These are phyloP conservation scores for Volvariella surrecta DNA, from an alignment of 1,284 basidiomycete genomes.

Conservation along the genomic window DNA sequence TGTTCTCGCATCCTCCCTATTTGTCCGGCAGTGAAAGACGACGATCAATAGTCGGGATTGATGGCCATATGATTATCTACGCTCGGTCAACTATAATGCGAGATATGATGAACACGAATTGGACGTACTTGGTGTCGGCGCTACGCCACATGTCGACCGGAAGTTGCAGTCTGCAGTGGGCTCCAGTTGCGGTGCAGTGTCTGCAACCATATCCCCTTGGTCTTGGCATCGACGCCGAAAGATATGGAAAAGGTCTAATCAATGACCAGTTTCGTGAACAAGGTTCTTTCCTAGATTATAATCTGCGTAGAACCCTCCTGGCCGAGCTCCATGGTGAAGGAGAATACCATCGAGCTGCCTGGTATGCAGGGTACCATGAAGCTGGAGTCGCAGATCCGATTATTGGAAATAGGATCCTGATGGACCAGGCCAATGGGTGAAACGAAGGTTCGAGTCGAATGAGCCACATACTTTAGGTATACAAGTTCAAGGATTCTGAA, in stretches of 20 bases:
- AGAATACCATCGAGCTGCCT: conserved; percentile 12
- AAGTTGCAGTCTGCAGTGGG: conserved; percentile 22
- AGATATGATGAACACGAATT: no score
- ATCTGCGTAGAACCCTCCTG: conserved; percentile 2
- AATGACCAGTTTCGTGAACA: conserved; percentile 22
- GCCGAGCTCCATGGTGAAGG: conserved; percentile 5
- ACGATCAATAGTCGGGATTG: conserved; percentile 14
- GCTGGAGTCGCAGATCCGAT: neutral
- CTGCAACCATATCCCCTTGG: conserved; percentile 28
- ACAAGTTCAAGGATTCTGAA: conserved; percentile 11
- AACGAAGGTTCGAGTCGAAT: neutral
- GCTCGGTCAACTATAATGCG: neutral
- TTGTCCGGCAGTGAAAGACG: conserved; percentile 20
- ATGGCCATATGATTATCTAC: conserved; percentile 19
- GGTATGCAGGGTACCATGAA: no score
- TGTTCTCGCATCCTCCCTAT: conserved; percentile 14
- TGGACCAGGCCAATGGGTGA: neutral
- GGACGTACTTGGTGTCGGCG: conserved; percentile 9
- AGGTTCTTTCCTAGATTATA: conserved; percentile 17
- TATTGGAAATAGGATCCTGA: conserved; percentile 3
- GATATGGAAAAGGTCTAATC: conserved; percentile 15
- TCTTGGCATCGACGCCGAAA: conserved; percentile 21
- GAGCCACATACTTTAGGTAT: conserved; percentile 11
- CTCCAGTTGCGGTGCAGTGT: conserved; percentile 32
- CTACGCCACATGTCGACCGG: no score